phyloP scores from a whole-genome alignment of 2,329 filamentous ascomycete species.

The Diplocarpon rosae region DNA sequence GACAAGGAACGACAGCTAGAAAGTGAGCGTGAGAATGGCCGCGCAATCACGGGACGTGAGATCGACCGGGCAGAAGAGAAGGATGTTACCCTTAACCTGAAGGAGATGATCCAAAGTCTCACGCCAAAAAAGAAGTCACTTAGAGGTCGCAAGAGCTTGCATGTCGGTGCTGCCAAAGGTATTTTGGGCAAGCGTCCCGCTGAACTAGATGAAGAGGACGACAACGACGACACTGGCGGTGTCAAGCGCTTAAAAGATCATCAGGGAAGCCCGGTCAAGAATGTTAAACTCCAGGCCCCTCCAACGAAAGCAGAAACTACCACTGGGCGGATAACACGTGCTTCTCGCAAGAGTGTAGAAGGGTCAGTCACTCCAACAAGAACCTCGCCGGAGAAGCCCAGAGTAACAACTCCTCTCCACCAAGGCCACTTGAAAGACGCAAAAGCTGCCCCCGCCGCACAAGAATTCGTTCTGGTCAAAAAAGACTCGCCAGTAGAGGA shows the following conservation, averaged over 20 bases:
- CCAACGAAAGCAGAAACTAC: constrained; percentile 56
- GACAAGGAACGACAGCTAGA: constrained; percentile 52
- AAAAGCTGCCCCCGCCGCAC: constrained; percentile 28
- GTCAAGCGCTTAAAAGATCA: constrained; percentile 62
- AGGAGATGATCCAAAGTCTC: constrained; percentile 66
- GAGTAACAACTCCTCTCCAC: constrained; percentile 43
- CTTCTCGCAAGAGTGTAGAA: constrained; percentile 37
- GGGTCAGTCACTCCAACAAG: constrained; percentile 34
- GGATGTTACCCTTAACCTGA: constrained; percentile 56
- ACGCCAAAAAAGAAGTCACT: constrained; percentile 64
- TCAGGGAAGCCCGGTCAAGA: constrained; percentile 68
- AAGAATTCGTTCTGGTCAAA: constrained; percentile 33
- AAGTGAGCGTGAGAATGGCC: constrained; percentile 47
- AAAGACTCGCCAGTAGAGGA: constrained; percentile 34
- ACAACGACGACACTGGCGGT: constrained; percentile 48
- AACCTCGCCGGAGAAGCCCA: constrained; percentile 38
- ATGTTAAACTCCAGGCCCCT: constrained; percentile 56
- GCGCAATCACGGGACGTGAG: constrained; percentile 44
- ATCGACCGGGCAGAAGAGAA: constrained; percentile 41
- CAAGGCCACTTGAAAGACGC: constrained; percentile 45
- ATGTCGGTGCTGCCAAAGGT: constrained; percentile 62
- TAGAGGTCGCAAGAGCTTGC: constrained; percentile 63
- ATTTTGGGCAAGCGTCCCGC: constrained; percentile 63
- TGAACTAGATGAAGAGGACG: constrained; percentile 57
- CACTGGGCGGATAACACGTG: constrained; percentile 45